Base-by-base conservation (phyloP, 2,329 filamentous ascomycete genomes). In the Sclerotinia spermophila region DNA sequence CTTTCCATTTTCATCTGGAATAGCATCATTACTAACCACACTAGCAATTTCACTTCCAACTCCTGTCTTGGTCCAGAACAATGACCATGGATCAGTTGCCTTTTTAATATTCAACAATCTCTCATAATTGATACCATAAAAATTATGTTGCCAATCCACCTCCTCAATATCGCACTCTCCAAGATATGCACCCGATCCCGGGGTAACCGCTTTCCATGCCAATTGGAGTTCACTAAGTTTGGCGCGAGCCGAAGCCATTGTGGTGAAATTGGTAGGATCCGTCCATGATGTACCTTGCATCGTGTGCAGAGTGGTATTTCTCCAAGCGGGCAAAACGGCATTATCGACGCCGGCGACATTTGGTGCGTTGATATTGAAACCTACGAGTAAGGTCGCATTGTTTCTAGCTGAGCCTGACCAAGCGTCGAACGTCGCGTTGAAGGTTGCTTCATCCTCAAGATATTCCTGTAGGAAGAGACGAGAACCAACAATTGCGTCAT, bases 401-500 rank as follows among this genome's bases (percentile, higher is more conserved):
- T 55, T 24, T 38, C 44, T 21, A 2, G 58, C 45, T 2, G 67
- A 62, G 33, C 58, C 35, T 45, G 44, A 77, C 73, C 82, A 78
- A 21, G 75, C 76, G 24, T 75, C 75, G 33, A 79, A 75, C 1
- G 76, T 78, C 5, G 68, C 71, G 30, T 77, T 74, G 56, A 78
- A 79, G 1, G 58, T 67, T 0, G 59, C 61, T 17, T 69, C 61
- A 62, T 80, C 77, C 27, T 76, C 75, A 76, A 79, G 82, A 72
- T 81, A 81, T 24, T 76, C 75, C 27, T 78, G 78, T 1, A 83
- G 82, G 33, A 84, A 80, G 19, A 84, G 77, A 6, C 83, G 81
- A 13, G 79, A 82, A 4, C 77, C 82, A 2, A 79, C 80, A 30
- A 78, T 78, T 1, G 78, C 71, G 17, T 75, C 74, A 13, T 74